Evolutionary conservation across 768 basidiomycete species (phyloP).

Genomic region (Terana coerulea): DNA sequence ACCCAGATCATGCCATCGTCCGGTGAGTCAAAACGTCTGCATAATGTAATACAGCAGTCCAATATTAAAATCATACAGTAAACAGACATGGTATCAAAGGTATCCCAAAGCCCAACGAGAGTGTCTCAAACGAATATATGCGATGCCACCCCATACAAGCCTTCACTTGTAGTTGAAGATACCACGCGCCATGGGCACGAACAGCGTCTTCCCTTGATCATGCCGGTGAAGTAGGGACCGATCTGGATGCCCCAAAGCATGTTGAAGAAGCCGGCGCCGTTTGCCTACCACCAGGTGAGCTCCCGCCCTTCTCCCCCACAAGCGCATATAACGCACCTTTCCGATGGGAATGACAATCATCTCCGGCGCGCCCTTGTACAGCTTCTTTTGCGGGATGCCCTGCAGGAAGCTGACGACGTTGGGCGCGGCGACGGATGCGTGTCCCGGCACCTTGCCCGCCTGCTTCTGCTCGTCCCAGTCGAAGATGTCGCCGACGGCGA

Average conservation of each 20-base stretch:
- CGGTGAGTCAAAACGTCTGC: no score
- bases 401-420: constrained; percentile 47
- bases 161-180: neutral
- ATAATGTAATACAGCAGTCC: no score
- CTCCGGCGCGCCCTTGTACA: constrained; percentile 48
- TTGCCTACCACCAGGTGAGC: constrained; percentile 15
- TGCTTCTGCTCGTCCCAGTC: constrained; percentile 65
- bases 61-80: no score
- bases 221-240: constrained; percentile 23
- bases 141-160: no score
- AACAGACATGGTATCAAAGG: no score
- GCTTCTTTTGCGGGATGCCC: constrained; percentile 31
- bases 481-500: constrained; percentile 63
- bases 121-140: no score
- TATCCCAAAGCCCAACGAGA: no score
- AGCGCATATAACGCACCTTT: constrained; percentile 35
- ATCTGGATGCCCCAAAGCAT: constrained; percentile 27
- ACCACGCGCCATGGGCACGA: constrained; percentile 12
- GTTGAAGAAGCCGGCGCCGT: constrained; percentile 25
- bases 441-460: constrained; percentile 40
- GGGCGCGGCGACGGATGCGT: constrained; percentile 39
- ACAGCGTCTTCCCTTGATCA: constrained; percentile 26
- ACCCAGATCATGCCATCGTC: no score
- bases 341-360: constrained; percentile 52
- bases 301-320: neutral